Conservation (phyloP, 805 yeast species). For the Candida koratica region DNA sequence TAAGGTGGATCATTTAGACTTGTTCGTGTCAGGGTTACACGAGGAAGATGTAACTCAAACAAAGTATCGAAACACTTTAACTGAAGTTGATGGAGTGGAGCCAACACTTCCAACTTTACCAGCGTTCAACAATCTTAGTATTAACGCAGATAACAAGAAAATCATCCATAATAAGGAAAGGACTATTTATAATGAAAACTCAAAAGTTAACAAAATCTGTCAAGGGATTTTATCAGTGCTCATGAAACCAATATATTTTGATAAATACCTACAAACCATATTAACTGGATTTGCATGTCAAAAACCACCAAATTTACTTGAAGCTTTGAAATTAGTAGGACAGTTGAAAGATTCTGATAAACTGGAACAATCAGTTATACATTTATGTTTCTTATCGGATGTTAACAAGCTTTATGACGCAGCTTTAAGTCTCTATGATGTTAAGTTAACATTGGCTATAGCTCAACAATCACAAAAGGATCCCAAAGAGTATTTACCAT, state of each 20-base stretch:
- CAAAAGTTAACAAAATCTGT: conserved; percentile 77
- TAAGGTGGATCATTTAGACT: conserved; percentile 71
- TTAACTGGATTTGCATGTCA: conserved; percentile 92
- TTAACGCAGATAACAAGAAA: conserved; percentile 21
- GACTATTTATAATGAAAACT: conserved; percentile 32
- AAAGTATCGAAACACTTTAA: conserved; percentile 72
- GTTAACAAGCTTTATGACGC: conserved; percentile 76
- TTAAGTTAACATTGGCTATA: conserved; percentile 70
- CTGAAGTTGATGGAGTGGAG: conserved; percentile 13
- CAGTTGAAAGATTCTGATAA: conserved; percentile 44
- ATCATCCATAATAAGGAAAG: conserved; percentile 39
- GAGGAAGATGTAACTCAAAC: conserved; percentile 83
- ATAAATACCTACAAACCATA: conserved; percentile 66
- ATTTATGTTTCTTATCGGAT: conserved; percentile 86
- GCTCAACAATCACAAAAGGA: conserved; percentile 98
- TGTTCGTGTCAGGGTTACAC: conserved; percentile 79
- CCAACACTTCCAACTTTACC: background rate
- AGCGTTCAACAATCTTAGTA: conserved; percentile 7
- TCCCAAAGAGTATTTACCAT: conserved; percentile 95
- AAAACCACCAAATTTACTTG: conserved; percentile 77
- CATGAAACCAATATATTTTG: conserved; percentile 45
- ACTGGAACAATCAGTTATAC: conserved; percentile 62
- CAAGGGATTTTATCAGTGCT: conserved; percentile 61
- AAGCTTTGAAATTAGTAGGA: conserved; percentile 66
- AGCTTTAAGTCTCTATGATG: conserved; percentile 78